Base-by-base conservation (phyloP, 1,139 yeast species). In the Zhuliangozyma parablackwelliae region DNA sequence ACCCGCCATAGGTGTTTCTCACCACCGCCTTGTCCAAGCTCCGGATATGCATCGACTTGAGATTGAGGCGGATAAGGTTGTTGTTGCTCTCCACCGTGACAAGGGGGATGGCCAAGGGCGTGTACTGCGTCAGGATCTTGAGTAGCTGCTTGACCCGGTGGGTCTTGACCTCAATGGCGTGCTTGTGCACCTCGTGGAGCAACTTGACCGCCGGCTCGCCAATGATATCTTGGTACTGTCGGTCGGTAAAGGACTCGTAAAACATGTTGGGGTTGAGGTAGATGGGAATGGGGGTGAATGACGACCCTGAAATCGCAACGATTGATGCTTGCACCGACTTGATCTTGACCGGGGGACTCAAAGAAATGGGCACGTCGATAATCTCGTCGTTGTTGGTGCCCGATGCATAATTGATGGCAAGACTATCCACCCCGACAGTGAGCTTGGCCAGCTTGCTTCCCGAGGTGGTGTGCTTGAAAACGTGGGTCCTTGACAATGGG, bases 201-300 rank as follows among this genome's bases (percentile, higher is more conserved):
- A 50, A 39, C 13, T 41, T 32, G 16, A 45, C 46, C 39, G 58
- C 49, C 7, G 59, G 61, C 2, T 37, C 36, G 21, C 45, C 45
- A 8, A 65, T 47, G 31, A 53, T 51, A 10, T 46, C 38, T 5
- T 40, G 41, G 32, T 59, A 53, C 16, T 49, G 48, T 3, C 34
- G 29, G 36, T 52, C 56, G 7, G 41, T 36, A n/a, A 48, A 42
- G 27, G 56, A 50, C 13, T 48, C 48, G 42, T 57, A 63, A 13
- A 68, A 48, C 57, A 65, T 56, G 25, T 59, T 63, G 39, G 64
- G 67, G 42, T 57, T 59, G 34, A 68, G 49, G 36, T 65, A 70
- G 9, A 68, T 43, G 0, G 74, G 74, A 12, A 67, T 57, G 10
- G 54, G 50, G 23, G 50, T 53, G n/a, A 52, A 51, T 2, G 70